phyloP scores from a whole-genome alignment of 1,284 basidiomycete genomes.

The Veloboletus limbatus region DNA sequence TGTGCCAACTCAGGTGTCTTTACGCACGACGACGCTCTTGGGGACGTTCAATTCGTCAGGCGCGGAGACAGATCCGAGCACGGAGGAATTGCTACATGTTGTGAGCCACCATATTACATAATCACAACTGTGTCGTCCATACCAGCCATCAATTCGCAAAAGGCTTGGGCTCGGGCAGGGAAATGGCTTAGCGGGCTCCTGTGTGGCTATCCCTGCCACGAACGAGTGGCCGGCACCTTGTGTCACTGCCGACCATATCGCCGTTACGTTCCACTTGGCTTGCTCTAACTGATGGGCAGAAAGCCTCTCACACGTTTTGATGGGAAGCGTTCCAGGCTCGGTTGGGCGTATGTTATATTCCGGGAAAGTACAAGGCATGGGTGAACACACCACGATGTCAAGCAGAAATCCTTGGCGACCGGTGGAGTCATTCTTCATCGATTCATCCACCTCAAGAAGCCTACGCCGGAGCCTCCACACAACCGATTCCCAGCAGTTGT shows the following conservation, averaged over 20 bases:
- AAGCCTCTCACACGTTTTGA: slow-evolving; percentile 1
- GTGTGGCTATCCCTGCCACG: background rate
- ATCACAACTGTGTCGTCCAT: too few relatives aligned
- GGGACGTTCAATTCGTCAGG: too few relatives aligned
- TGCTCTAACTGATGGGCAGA: background rate
- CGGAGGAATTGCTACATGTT: too few relatives aligned
- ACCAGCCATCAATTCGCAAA: too few relatives aligned
- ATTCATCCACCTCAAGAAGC: background rate
- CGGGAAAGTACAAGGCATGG: slow-evolving; percentile 4
- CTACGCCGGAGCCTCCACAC: background rate
- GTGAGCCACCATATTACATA: too few relatives aligned
- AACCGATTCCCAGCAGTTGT: background rate
- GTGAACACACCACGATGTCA: background rate
- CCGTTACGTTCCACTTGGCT: background rate
- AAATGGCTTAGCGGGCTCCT: background rate
- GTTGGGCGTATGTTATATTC: background rate
- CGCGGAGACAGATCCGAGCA: too few relatives aligned
- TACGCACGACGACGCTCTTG: too few relatives aligned
- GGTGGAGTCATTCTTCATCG: background rate
- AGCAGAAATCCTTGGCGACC: background rate
- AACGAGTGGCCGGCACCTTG: background rate
- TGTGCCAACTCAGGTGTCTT: too few relatives aligned
- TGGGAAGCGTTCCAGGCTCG: background rate
- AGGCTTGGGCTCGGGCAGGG: background rate
- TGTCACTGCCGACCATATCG: background rate